Base-by-base conservation (phyloP, 352 stramenopile genomes). In the Globisporangium irregulare region DNA sequence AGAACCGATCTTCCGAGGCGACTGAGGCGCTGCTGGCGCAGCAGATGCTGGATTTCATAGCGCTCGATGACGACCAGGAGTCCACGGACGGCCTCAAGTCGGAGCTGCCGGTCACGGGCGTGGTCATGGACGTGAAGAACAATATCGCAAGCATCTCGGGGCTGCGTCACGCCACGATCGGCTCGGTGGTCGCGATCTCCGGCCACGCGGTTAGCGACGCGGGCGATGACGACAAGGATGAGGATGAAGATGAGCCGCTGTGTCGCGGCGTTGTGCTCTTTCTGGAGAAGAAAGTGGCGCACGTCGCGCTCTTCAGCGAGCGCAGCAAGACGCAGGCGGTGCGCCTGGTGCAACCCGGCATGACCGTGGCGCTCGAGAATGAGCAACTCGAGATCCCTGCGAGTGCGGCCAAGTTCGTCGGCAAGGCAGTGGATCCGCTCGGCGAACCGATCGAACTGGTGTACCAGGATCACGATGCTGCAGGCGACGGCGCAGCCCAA, bases 41-140 rank as follows among this genome's bases (percentile, higher is more conserved):
- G 77, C 84, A 92, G 59, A 82, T 92, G 74, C 56, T 90, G 53
- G 84, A 92, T 66, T 88, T 84, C 64, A 84, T 90, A 73, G 68
- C 75, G 64, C 67, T 84, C 7, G 76, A 72, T 5, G 76, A 73
- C 9, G 78, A 81, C 57, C 70, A 76, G 0, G 29, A 32, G 14
- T 34, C n/a, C 6, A 25, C 4, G 0, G 51, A 74, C 5, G 41
- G 62, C 10, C 3, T 71, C 4, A 29, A 43, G 12, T 43, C 62
- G 41, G 51, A 73, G 25, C 73, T 94, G 36, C 76, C 83, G 1
- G 34, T 88, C 20, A 65, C 56, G 15, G 86, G 86, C 51, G 73
- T 85, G 6, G 73, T 94, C 34, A 75, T 93, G 59, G 76, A 86
- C 69, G 72, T 94, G 20, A 84, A 89, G 71, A 91, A 90, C 73